Percentiles rank a stretch among this genome's conserved stretches.
Evolutionary conservation across 495 filamentous ascomycete genomes (phyloP).

Genomic region (Umbilicaria muhlenbergii): DNA sequence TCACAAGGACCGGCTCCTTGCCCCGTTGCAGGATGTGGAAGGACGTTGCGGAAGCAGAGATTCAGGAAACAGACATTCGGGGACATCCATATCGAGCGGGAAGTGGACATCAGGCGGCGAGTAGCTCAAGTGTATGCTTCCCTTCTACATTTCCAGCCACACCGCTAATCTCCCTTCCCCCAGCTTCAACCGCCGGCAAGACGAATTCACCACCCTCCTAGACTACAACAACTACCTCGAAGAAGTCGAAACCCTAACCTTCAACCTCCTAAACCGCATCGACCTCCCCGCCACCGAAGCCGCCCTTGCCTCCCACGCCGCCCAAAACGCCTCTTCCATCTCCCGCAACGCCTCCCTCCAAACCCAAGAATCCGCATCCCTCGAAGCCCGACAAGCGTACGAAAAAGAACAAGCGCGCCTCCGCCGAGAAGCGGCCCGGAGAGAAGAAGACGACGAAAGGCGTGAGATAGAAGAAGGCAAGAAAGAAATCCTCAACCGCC

Average conservation of each 20-base stretch:
- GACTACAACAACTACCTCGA: slow-evolving; percentile 93
- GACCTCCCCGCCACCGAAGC: slow-evolving; percentile 56
- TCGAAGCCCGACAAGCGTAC: slow-evolving; percentile 43
- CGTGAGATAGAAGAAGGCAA: slow-evolving; percentile 42
- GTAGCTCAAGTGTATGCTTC: slow-evolving; percentile 50
- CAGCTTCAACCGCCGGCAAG: slow-evolving; percentile 70
- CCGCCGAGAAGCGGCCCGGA: slow-evolving; percentile 35
- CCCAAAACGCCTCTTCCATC: slow-evolving; percentile 48
- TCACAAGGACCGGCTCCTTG: slow-evolving; percentile 78
- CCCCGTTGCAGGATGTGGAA: slow-evolving; percentile 71
- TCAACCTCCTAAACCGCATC: slow-evolving; percentile 63
- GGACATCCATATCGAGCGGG: slow-evolving; percentile 79
- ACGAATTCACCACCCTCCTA: slow-evolving; percentile 70
- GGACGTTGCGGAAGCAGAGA: slow-evolving; percentile 66
- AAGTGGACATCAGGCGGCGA: slow-evolving; percentile 77
- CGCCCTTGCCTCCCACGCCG: slow-evolving; percentile 47
- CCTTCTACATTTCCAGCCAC: not conserved
- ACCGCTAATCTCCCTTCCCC: not conserved
- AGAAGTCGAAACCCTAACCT: slow-evolving; percentile 77
- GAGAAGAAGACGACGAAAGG: slow-evolving; percentile 50
- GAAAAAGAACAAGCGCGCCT: slow-evolving; percentile 52
- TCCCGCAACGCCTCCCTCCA: slow-evolving; percentile 36
- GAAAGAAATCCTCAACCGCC: slow-evolving; percentile 36
- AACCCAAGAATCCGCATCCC: slow-evolving; percentile 34
- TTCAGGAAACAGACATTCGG: slow-evolving; percentile 85